phyloP scores from a whole-genome alignment of 2,329 filamentous ascomycete genomes.

The Nectriaceae sp. region DNA sequence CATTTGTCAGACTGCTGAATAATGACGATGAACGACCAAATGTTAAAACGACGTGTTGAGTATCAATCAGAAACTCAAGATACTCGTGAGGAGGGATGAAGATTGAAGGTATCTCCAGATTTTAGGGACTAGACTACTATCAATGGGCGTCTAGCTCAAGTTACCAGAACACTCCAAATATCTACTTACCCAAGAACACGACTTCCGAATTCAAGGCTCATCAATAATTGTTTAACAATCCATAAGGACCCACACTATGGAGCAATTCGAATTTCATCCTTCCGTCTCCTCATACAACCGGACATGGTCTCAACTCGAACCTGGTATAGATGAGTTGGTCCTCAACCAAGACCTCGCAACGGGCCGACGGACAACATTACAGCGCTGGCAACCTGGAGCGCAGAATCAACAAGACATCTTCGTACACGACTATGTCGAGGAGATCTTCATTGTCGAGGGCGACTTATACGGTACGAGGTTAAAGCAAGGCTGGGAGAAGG shows the following conservation, averaged over 20 bases:
- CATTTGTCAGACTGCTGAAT: no score
- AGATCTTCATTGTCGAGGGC: slow-evolving; percentile 39
- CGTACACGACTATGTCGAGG: slow-evolving; percentile 39
- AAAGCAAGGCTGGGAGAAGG: slow-evolving; percentile 32
- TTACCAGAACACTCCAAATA: no score
- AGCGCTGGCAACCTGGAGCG: slow-evolving; percentile 38
- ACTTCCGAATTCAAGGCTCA: no score
- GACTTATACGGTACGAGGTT: slow-evolving; percentile 36
- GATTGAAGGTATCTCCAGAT: no score
- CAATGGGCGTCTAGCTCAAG: no score
- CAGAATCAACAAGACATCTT: slow-evolving; percentile 29
- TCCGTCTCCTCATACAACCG: slow-evolving; percentile 19
- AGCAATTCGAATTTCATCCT: slow-evolving; percentile 31
- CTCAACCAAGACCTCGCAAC: slow-evolving; percentile 34
- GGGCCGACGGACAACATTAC: slow-evolving; percentile 33
- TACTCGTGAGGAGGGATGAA: no score
- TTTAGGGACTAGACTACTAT: no score
- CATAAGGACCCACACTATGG: slow-evolving; percentile 23
- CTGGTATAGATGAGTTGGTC: slow-evolving; percentile 37
- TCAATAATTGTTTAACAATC: no score
- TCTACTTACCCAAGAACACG: no score
- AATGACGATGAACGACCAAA: no score
- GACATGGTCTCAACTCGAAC: slow-evolving; percentile 28
- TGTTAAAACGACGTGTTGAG: no score
- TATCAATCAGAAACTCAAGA: no score